Percentiles rank a stretch among this genome's conserved stretches.
Evolutionary conservation across 805 yeast genomes (phyloP).

Genomic region (Pichia rugopelliculosa): DNA sequence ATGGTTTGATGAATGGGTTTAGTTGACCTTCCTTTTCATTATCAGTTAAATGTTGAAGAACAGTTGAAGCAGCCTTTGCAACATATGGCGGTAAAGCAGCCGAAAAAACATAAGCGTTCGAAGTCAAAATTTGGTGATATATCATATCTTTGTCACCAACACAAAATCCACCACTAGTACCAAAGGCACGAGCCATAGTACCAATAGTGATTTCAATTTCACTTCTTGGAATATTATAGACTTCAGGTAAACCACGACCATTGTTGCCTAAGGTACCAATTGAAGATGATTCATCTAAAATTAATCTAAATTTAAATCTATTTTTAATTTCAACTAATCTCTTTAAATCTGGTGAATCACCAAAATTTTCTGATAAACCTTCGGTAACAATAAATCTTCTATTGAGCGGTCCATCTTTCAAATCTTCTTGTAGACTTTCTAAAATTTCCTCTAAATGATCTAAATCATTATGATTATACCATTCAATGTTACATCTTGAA

Average conservation of each 20-base stretch:
- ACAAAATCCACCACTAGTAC: constrained; percentile 90
- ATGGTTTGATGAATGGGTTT: constrained; percentile 27
- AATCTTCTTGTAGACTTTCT: constrained; percentile 49
- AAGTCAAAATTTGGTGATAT: constrained; percentile 85
- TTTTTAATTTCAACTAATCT: constrained; percentile 66
- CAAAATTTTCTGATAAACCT: constrained; percentile 75
- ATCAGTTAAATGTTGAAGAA: constrained; percentile 40
- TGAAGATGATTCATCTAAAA: constrained; percentile 82
- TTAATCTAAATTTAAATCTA: constrained; percentile 76
- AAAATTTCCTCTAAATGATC: constrained; percentile 69
- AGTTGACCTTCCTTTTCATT: constrained; percentile 29
- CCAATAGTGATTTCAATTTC: constrained; percentile 85
- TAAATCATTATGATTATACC: constrained; percentile 85
- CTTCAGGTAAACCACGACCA: constrained; percentile 84
- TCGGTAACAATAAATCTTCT: constrained; percentile 90
- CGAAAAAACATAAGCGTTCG: constrained; percentile 85
- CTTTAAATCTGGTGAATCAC: constrained; percentile 70
- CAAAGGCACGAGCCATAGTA: constrained; percentile 72
- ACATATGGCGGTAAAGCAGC: constrained; percentile 93
- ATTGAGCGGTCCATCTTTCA: constrained; percentile 68
- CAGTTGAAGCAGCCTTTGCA: constrained; percentile 52
- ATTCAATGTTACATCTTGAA: constrained; percentile 77
- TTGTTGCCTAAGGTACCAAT: constrained; percentile 78
- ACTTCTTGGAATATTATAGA: constrained; percentile 54
- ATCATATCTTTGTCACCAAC: constrained; percentile 80